Percentiles rank a stretch among this genome's conserved stretches.
phyloP scores from a whole-genome alignment of 2,329 filamentous ascomycete genomes.

The Parastagonospora avenae region DNA sequence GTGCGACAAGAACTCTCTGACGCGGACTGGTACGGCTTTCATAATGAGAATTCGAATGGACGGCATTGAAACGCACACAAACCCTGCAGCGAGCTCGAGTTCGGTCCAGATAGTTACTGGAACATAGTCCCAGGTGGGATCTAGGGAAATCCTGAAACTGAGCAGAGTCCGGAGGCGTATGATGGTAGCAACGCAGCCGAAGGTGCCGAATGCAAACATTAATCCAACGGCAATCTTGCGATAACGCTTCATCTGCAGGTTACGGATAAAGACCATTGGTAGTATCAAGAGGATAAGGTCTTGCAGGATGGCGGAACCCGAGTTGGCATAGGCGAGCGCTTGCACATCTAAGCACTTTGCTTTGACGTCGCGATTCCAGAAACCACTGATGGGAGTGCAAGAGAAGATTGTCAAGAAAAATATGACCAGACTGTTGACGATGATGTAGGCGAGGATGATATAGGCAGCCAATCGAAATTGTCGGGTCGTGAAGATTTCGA shows the following conservation, averaged over 20 bases:
- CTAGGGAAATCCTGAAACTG: constrained; percentile 22
- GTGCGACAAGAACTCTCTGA: constrained; percentile 4
- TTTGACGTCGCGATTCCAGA: constrained; percentile 30
- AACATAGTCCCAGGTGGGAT: constrained; percentile 30
- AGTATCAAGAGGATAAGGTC: constrained; percentile 30
- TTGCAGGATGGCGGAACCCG: constrained; percentile 20
- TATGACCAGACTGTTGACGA: constrained; percentile 16
- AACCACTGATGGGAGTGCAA: constrained; percentile 23
- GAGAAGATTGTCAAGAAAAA: constrained; percentile 26
- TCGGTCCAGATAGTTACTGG: constrained; percentile 28
- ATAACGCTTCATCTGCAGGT: constrained; percentile 21
- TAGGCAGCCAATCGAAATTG: constrained; percentile 20
- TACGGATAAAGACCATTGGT: constrained; percentile 20
- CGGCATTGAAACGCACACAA: constrained; percentile 20
- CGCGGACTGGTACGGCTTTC: constrained; percentile 5
- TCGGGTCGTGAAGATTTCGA: constrained; percentile 27
- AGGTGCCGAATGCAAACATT: constrained; percentile 32
- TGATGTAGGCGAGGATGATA: constrained; percentile 14
- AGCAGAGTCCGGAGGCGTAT: constrained; percentile 26
- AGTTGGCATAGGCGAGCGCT: constrained; percentile 26
- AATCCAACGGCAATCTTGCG: constrained; percentile 24
- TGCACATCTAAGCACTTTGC: constrained; percentile 27
- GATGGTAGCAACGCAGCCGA: constrained; percentile 12
- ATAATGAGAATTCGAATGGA: constrained; percentile 21
- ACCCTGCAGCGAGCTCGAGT: constrained; percentile 20